Evolutionary conservation across 805 yeast genomes (phyloP), one percentile per base, ranked within the genome.

Genomic region (Barnettozyma californica): DNA sequence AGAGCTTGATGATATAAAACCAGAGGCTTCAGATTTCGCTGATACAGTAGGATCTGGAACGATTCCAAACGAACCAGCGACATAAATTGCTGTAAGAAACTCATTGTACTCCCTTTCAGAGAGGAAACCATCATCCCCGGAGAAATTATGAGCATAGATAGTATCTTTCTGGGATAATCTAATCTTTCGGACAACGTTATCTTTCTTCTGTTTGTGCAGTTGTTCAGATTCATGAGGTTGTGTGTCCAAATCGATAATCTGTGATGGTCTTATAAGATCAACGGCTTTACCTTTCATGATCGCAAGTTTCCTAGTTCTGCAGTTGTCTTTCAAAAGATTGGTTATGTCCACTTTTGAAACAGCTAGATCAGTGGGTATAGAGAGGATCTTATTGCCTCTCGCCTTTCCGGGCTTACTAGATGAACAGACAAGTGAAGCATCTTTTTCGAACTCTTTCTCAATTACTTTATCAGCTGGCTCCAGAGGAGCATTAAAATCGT

Each of bases 381-480:
- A 9, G 8, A 8, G 14, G 33, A 2, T 16, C 11, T 29, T 29
- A 11, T 29, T 2, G 16, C 14, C n/a, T 5, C 33, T 29, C 14
- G 7, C 5, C 33, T 29, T 6, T 29, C 5, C 16, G 5, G 9
- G n/a, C 14, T 29, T 13, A 29, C 16, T 2, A 14, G 38, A n/a
- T 9, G 33, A 3, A 34, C 14, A n/a, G 26, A 16, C 6, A 23
- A 5, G 8, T 6, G 8, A 41, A 8, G 47, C 46, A 43, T 59
- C 61, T 1, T 55, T 45, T 2, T 54, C 53, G 34, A 47, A 53
- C 31, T 52, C 55, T 27, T 51, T 54, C 2, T 57, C 56, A 56
- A 54, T 53, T 3, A 50, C 56, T 7, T 33, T 34, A 6, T 29
- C 42, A 3, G 55, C 59, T 16, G 47, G 48, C 5, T 48, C 21